Conservation (phyloP, 345 rosid genomes). For the Brassica nigra region DNA sequence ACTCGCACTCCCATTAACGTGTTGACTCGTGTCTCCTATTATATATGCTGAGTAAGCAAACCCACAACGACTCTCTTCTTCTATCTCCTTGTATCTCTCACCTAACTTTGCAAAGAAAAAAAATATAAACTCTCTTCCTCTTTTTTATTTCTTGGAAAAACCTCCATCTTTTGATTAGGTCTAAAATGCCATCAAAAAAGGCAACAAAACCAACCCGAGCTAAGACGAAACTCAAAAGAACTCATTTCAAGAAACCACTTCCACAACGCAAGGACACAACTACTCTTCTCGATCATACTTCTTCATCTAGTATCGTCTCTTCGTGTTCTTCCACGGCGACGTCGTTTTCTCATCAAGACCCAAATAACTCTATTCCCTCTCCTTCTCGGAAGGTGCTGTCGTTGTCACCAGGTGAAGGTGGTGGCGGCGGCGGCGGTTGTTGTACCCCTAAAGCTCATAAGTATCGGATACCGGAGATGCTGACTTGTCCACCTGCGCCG, state of each 20-base stretch:
- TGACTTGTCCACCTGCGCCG: constrained; percentile 94
- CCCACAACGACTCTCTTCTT: constrained; percentile 26
- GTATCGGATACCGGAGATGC: constrained; percentile 72
- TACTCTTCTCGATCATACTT: constrained; percentile 19
- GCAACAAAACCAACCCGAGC: constrained; percentile 35
- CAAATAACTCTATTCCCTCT: constrained; percentile 16
- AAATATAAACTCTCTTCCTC: background rate
- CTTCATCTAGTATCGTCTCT: constrained; percentile 22
- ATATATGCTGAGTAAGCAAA: constrained; percentile 21
- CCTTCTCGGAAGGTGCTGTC: constrained; percentile 18
- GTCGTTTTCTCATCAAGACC: constrained; percentile 26
- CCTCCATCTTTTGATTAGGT: constrained; percentile 20
- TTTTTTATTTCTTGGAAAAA: background rate
- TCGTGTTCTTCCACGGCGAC: constrained; percentile 27
- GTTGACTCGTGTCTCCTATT: constrained; percentile 27
- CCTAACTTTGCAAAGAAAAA: constrained; percentile 1
- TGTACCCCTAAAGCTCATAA: constrained; percentile 76
- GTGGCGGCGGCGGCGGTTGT: constrained; percentile 37
- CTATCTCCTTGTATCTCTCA: constrained; percentile 10
- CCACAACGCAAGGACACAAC: constrained; percentile 17
- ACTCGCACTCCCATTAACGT: constrained; percentile 27
- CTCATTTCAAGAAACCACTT: constrained; percentile 38
- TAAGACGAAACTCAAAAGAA: constrained; percentile 11
- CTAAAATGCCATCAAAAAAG: constrained; percentile 36
- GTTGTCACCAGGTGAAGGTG: constrained; percentile 8